Conservation (phyloP, 1,284 basidiomycete species). For the Agaricales sp. region DNA sequence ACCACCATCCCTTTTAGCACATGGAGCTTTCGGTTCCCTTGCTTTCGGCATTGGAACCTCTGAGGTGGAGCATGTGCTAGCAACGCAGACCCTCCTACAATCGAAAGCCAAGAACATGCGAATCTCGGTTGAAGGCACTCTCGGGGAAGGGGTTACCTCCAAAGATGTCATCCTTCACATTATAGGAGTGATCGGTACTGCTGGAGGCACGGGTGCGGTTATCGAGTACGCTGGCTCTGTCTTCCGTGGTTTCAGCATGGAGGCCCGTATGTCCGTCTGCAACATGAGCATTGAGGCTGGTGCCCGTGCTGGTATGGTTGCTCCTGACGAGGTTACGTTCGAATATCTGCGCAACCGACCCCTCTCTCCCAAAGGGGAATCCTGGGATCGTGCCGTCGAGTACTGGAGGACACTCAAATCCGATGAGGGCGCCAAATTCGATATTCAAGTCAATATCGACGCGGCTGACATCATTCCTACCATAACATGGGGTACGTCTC, state of each 20-base stretch:
- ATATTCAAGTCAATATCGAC: slow-evolving; percentile 78
- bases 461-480: slow-evolving; percentile 91
- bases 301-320: slow-evolving; percentile 92
- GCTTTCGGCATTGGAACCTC: slow-evolving; percentile 97
- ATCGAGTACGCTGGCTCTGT: slow-evolving; percentile 93
- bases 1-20: slow-evolving; percentile 39
- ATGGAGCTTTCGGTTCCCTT: slow-evolving; percentile 92
- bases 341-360: slow-evolving; percentile 82
- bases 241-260: slow-evolving; percentile 89
- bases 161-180: slow-evolving; percentile 95
- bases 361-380: slow-evolving; percentile 77
- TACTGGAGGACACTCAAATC: slow-evolving; percentile 86
- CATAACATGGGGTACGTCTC: slow-evolving; percentile 94
- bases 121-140: slow-evolving; percentile 80
- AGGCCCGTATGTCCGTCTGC: slow-evolving; percentile 93
- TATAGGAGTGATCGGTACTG: slow-evolving; percentile 90
- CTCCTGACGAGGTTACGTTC: slow-evolving; percentile 89
- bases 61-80: slow-evolving; percentile 95
- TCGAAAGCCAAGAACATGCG: slow-evolving; percentile 96
- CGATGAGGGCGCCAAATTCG: slow-evolving; percentile 86
- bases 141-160: slow-evolving; percentile 83
- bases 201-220: slow-evolving; percentile 87
- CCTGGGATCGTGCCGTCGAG: slow-evolving; percentile 82
- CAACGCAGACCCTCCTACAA: slow-evolving; percentile 90
- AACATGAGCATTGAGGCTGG: slow-evolving; percentile 99